Evolutionary conservation across 441 rosid species (phyloP).

Genomic region (Populus hybrid): DNA sequence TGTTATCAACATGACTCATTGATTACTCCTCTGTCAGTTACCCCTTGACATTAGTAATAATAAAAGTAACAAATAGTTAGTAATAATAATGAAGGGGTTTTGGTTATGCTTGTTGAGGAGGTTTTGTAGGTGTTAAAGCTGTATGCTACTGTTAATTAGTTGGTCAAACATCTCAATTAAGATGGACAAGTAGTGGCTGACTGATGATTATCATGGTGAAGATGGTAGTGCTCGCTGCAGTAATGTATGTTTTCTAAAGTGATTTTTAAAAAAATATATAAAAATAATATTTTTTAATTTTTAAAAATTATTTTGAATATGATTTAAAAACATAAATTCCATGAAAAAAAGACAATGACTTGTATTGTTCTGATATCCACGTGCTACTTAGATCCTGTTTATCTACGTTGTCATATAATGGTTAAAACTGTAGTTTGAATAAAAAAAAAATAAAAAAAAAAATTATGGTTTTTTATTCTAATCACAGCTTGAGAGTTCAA

Average conservation of each 20-base stretch:
- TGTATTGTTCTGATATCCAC: not conserved
- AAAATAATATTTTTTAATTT: too few species aligned
- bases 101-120: not conserved
- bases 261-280: too few species aligned
- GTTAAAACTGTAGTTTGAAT: not conserved
- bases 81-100: not conserved
- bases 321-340: too few species aligned
- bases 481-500: not conserved
- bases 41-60: not conserved
- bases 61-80: too few species aligned
- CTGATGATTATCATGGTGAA: not conserved
- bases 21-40: not conserved
- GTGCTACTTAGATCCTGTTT: not conserved
- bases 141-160: not conserved
- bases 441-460: too few species aligned
- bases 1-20: constrained; percentile 28
- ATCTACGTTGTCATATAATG: not conserved
- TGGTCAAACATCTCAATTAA: constrained; percentile 35
- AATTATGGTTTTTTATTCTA: not conserved
- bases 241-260: too few species aligned
- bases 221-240: too few species aligned
- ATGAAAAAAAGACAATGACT: not conserved
- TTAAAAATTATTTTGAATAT: too few species aligned
- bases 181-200: constrained; percentile 1
- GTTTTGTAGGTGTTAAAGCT: not conserved